A percentile compares a stretch with the other conserved stretches of the same genome.
phyloP scores from a whole-genome alignment of 106 monocot genomes.

The Allium cepa region DNA sequence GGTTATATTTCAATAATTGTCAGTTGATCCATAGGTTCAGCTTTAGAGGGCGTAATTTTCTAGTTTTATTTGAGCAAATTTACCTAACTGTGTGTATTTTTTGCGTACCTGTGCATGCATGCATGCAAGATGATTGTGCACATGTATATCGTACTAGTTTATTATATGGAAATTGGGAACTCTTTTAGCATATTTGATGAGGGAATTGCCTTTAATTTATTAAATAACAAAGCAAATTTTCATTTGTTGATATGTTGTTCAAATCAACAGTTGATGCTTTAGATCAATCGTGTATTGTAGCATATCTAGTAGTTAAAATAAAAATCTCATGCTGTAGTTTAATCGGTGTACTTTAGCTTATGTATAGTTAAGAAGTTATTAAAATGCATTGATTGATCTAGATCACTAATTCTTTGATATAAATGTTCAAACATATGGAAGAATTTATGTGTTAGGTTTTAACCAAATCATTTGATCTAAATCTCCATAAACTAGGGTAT shows the following conservation, averaged over 20 bases:
- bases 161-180: not conserved
- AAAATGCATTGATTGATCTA: no score
- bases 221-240: not conserved
- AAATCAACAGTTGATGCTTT: not conserved
- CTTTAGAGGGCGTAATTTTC: not conserved
- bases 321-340: not conserved
- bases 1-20: not conserved
- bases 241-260: not conserved
- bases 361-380: not conserved
- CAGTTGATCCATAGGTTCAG: not conserved
- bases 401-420: no score
- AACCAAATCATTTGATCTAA: no score
- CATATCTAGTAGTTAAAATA: not conserved
- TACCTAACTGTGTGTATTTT: not conserved
- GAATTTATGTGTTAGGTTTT: no score
- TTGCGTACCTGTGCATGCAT: constrained; percentile 1
- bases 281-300: not conserved
- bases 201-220: not conserved
- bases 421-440: no score
- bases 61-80: not conserved
- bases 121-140: constrained; percentile 4
- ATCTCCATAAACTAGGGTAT: no score
- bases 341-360: not conserved
- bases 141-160: not conserved
- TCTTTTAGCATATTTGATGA: not conserved